Base-by-base conservation (phyloP, 2,329 filamentous ascomycete species). In the Daldinia sp. region DNA sequence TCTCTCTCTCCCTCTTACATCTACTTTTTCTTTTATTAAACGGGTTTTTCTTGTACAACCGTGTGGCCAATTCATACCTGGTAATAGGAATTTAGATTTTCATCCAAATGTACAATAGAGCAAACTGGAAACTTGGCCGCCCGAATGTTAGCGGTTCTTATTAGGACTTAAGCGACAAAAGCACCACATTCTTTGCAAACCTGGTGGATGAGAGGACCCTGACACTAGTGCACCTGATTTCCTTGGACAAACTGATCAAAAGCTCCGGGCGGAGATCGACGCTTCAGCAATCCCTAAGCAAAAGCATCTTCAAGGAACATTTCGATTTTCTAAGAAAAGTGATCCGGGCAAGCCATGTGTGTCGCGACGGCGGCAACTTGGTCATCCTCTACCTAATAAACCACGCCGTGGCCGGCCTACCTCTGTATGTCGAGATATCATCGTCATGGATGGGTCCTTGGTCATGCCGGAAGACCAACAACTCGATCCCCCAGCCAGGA, bases 401-500 rank as follows among this genome's bases (percentile, higher is more conserved):
- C 13, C 26, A 13, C 61, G 28, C 51, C 68, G 64, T 68, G 68
- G 63, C 54, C 53, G 60, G 61, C 51, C 53, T 64, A 73, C 74
- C 71, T 59, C 69, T 70, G 72, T 68, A 71, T 68, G 53, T 65
- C 68, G 61, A 66, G 60, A 64, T 71, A 75, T 61, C 62, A 88
- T 88, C 70, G 74, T 60, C 63, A 88, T 88, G 86, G 86, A 88
- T 79, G 81, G 82, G 78, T 79, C 81, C 76, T 79, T 80, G 71
- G 78, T 82, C 78, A 79, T 82, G 79, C 79, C 80, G 74, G 86
- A 88, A 77, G 85, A 88, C 79, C 80, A 83, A 74, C 82, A 83
- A 74, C 82, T 87, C 75, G 87, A 89, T 77, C 89, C 90, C 66
- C 91, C 90, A 48, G 83, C 86, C 72, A 88, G 90, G 74, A 86